phyloP scores from a whole-genome alignment of 169 alveolate genomes.

The Perkinsus olseni region DNA sequence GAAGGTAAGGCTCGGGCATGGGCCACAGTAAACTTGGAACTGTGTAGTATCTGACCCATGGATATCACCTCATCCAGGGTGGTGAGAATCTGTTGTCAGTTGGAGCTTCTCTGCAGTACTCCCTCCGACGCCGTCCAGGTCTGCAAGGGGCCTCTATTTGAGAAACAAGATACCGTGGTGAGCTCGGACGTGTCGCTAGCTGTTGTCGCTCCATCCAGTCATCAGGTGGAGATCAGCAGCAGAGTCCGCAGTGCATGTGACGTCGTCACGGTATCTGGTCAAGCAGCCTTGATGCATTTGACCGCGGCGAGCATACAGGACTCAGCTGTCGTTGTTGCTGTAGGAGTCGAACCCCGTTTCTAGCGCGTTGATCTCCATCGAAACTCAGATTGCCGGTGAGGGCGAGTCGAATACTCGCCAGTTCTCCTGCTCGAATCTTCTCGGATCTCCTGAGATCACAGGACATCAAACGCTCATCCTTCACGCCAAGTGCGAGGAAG shows the following conservation, averaged over 20 bases:
- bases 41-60: too few species aligned
- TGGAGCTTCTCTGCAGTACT: not conserved
- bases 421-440: not conserved
- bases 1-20: too few species aligned
- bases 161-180: not conserved
- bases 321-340: not conserved
- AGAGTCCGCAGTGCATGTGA: not conserved
- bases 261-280: not conserved
- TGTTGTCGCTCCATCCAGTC: not conserved
- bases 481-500: not conserved
- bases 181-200: not conserved
- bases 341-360: too few species aligned
- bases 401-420: not conserved
- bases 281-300: not conserved
- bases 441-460: not conserved
- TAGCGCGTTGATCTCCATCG: not conserved
- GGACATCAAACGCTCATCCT: not conserved
- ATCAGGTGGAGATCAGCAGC: not conserved
- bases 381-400: not conserved
- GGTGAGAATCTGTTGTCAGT: too few species aligned
- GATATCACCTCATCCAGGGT: too few species aligned
- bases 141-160: not conserved
- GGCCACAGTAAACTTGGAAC: not conserved
- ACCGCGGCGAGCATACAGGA: not conserved
- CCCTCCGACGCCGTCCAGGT: not conserved